Conservation (phyloP, 164 flowering plant genomes). For the Liquidambar formosana region DNA sequence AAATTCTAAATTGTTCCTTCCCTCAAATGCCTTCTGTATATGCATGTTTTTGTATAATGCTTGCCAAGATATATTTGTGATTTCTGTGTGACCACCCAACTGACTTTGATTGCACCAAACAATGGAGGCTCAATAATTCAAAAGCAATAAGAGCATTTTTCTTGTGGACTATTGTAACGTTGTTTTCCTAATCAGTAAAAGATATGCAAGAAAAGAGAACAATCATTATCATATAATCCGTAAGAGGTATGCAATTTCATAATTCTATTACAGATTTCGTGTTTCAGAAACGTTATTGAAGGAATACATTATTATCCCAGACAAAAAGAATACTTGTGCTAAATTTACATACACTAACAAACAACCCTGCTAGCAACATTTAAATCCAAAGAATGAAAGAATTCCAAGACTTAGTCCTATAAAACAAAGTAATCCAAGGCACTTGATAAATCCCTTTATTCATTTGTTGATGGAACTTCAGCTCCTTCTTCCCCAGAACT, state of each 20-base stretch:
- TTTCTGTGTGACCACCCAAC: too few relatives aligned
- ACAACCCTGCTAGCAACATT: not conserved
- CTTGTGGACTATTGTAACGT: too few relatives aligned
- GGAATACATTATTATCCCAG: not conserved
- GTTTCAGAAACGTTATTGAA: not conserved
- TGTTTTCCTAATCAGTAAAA: too few relatives aligned
- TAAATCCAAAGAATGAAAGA: conserved; percentile 2
- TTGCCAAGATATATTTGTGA: too few relatives aligned
- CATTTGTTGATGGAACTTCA: conserved; percentile 21
- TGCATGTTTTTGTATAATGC: too few relatives aligned
- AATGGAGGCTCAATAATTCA: too few relatives aligned
- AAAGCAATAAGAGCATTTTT: too few relatives aligned
- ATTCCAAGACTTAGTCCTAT: not conserved
- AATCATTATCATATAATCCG: too few relatives aligned
- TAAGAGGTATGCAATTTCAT: not conserved
- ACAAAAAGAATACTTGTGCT: not conserved
- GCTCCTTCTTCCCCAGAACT: conserved; percentile 33
- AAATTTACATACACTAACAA: conserved; percentile 5
- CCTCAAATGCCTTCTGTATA: too few relatives aligned
- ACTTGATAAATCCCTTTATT: not conserved
- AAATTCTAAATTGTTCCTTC: too few relatives aligned
- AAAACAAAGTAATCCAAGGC: not conserved
- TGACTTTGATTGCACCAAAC: too few relatives aligned
- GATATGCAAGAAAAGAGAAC: too few relatives aligned
- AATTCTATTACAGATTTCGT: not conserved